Evolutionary conservation across 169 alveolate genomes (phyloP).

Genomic region (Eimeria acervulina): DNA sequence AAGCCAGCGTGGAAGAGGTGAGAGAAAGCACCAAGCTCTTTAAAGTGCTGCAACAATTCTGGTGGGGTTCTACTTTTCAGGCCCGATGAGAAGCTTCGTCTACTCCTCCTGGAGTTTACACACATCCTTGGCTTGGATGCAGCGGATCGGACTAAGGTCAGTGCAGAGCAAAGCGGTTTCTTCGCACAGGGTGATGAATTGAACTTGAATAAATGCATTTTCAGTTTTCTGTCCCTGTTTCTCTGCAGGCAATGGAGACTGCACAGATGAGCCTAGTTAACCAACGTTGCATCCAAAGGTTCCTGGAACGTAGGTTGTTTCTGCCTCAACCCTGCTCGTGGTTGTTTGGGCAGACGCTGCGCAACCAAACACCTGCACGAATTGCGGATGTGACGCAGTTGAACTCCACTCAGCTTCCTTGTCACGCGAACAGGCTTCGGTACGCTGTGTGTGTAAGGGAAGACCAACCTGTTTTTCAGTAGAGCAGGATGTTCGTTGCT

Average conservation of each 20-base stretch:
- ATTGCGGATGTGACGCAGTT: constrained; percentile 29
- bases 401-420: constrained; percentile 59
- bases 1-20: neutral
- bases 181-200: neutral
- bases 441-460: neutral
- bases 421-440: constrained; percentile 66
- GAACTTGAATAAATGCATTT: neutral
- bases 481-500: neutral
- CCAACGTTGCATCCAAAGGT: constrained; percentile 42
- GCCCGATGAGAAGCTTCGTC: constrained; percentile 81
- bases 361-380: neutral
- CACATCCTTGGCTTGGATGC: constrained; percentile 71
- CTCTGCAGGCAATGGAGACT: constrained; percentile 71
- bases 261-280: constrained; percentile 76
- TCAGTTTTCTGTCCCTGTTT: neutral
- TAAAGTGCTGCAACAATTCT: neutral
- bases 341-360: neutral
- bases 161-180: neutral
- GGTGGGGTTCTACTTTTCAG: constrained; percentile 1
- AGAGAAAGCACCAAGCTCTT: neutral
- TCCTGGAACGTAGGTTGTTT: constrained; percentile 51
- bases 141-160: constrained; percentile 61
- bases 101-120: constrained; percentile 76
- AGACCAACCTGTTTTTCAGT: neutral
- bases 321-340: neutral